Evolutionary conservation across 78 protist species (phyloP).

Genomic region (Dictyostelium intermedium): DNA sequence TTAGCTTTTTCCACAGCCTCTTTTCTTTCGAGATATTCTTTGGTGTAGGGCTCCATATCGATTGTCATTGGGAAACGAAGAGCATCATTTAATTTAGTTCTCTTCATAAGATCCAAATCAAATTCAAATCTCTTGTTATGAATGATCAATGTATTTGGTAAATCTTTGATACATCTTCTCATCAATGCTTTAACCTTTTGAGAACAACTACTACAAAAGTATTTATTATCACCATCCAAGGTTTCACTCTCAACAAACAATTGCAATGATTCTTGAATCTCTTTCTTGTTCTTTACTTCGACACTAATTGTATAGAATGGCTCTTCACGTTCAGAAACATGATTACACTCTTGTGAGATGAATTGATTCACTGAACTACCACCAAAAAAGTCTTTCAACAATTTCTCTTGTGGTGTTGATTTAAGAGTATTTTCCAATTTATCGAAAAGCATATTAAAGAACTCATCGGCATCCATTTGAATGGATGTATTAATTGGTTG

Average conservation of each 20-base stretch:
- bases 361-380: slow-evolving; percentile 82
- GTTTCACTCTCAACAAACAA: slow-evolving; percentile 84
- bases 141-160: slow-evolving; percentile 85
- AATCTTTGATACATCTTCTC: slow-evolving; percentile 81
- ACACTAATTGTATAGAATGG: slow-evolving; percentile 81
- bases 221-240: slow-evolving; percentile 94
- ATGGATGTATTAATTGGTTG: slow-evolving; percentile 65
- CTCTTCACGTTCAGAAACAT: slow-evolving; percentile 88
- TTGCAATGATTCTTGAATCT: slow-evolving; percentile 63
- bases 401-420: slow-evolving; percentile 49
- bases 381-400: slow-evolving; percentile 76
- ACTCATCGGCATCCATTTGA: slow-evolving; percentile 90
- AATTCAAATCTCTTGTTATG: slow-evolving; percentile 92
- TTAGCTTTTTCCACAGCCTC: slow-evolving; percentile 57
- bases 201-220: slow-evolving; percentile 83
- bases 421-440: slow-evolving; percentile 75
- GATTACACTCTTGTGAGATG: slow-evolving; percentile 76
- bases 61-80: slow-evolving; percentile 80
- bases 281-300: slow-evolving; percentile 79
- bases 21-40: slow-evolving; percentile 68
- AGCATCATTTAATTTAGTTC: slow-evolving; percentile 81
- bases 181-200: slow-evolving; percentile 76
- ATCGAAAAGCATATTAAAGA: slow-evolving; percentile 80
- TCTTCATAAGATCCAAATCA: slow-evolving; percentile 84
- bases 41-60: slow-evolving; percentile 84